Conservation (phyloP, 2,329 filamentous ascomycete genomes). For the Macrophomina pseudophaseolina region DNA sequence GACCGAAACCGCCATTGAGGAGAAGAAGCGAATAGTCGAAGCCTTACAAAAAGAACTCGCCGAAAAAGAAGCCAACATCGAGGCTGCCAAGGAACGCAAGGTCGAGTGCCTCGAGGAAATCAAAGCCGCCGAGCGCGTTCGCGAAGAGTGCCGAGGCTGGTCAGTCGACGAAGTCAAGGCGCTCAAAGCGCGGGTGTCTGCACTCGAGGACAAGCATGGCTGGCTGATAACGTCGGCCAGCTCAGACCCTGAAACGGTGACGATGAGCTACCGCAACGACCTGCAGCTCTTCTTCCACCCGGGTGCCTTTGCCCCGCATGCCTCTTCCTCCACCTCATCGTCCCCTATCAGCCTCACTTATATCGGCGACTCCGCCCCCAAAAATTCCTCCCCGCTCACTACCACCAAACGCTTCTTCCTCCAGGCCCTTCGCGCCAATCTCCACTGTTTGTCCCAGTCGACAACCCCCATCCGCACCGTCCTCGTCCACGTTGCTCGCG, state of each 20-base stretch:
- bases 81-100: constrained; percentile 69
- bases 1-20: constrained; percentile 70
- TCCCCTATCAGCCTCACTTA: constrained; percentile 72
- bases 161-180: constrained; percentile 78
- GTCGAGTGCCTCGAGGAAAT: constrained; percentile 74
- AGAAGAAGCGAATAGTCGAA: constrained; percentile 70
- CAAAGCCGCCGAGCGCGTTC: constrained; percentile 77
- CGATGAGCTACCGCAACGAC: constrained; percentile 74
- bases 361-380: constrained; percentile 63
- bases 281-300: constrained; percentile 76
- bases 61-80: constrained; percentile 69
- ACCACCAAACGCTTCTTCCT: constrained; percentile 77
- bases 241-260: constrained; percentile 62
- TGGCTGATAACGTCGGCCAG: constrained; percentile 73
- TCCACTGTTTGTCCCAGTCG: constrained; percentile 66
- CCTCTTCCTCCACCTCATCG: constrained; percentile 35
- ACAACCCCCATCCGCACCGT: constrained; percentile 63
- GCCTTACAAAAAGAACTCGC: constrained; percentile 70
- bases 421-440: constrained; percentile 70
- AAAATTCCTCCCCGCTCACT: constrained; percentile 61
- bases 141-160: constrained; percentile 90
- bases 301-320: constrained; percentile 58
- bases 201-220: constrained; percentile 68
- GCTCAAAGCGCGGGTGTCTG: constrained; percentile 73
- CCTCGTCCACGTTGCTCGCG: constrained; percentile 62